Base-by-base conservation (phyloP, 2,329 filamentous ascomycete genomes). In the Phyllosticta ampelicida region DNA sequence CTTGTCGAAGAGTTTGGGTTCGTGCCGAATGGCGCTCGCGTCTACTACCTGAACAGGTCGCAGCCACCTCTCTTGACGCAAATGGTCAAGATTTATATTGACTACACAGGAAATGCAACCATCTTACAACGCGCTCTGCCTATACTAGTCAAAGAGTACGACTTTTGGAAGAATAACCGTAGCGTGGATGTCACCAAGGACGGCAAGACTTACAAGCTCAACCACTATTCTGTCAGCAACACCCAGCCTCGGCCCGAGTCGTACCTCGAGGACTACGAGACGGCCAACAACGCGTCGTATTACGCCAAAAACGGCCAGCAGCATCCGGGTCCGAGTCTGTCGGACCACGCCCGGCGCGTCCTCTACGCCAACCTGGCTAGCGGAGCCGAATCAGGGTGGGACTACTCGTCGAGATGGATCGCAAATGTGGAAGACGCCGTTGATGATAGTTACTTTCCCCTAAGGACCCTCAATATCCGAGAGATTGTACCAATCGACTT, bases 31-130 rank as follows among this genome's bases (percentile, higher is more conserved):
- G 85, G 84, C 8, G 83, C 82, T n/a, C 75, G 85, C 13, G 65
- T 81, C 23, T 86, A 87, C 73, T 87, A 86, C 63, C 75, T 86
- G 57, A 86, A 87, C 67, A 78, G 85, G 28, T 86, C 83, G 1
- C 84, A 87, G 68, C 85, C 84, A 18, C 85, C 85, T 1, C 68
- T 87, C 51, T 71, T 87, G 55, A 76, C 84, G 1, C 80, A 83
- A 67, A 87, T 87, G 84, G 79, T 87, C 55, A 79, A 79, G 62
- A 70, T 76, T 13, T 87, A 87, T 62, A 71, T 87, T 30, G 78
- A 85, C 60, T 78, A 85, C 66, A 86, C 84, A 26, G 80, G 84
- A 53, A 84, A 87, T 64, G 80, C 78, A 0, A 78, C 75, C 51
- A 78, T 86, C 21, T 72, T 87, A 0, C 75, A 81, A 18, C 77